Percentiles rank a stretch among this genome's conserved stretches.
Conservation (phyloP, 192 early-diverging fungal species). For the Coemansia sp. region DNA sequence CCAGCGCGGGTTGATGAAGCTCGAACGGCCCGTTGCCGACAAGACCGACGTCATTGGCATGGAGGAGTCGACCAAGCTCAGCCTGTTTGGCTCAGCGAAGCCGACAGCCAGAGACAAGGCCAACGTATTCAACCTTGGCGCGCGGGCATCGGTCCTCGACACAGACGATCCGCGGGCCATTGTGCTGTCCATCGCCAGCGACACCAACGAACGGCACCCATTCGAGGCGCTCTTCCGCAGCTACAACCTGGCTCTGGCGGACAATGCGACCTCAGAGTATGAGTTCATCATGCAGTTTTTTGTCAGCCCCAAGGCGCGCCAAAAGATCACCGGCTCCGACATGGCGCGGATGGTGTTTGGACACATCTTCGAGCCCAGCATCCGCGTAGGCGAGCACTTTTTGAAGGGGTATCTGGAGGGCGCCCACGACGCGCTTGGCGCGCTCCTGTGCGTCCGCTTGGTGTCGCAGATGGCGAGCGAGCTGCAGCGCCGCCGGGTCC, state of each 20-base stretch:
- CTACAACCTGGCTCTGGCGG: slow-evolving; percentile 85
- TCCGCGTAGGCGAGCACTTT: slow-evolving; percentile 51
- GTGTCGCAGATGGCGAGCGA: slow-evolving; percentile 79
- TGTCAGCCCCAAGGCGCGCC: slow-evolving; percentile 60
- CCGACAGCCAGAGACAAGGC: slow-evolving; percentile 71
- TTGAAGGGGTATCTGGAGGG: slow-evolving; percentile 73
- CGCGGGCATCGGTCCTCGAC: slow-evolving; percentile 75
- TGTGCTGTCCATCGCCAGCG: slow-evolving; percentile 56
- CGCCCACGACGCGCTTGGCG: slow-evolving; percentile 84
- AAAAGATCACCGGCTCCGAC: slow-evolving; percentile 61
- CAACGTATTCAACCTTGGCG: slow-evolving; percentile 83
- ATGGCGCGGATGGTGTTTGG: slow-evolving; percentile 70
- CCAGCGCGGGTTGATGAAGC: slow-evolving; percentile 66
- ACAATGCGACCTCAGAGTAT: slow-evolving; percentile 95
- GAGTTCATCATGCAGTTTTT: slow-evolving; percentile 92
- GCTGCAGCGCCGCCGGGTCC: slow-evolving; percentile 75
- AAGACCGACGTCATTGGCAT: slow-evolving; percentile 80
- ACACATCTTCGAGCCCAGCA: slow-evolving; percentile 82
- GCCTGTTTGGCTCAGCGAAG: slow-evolving; percentile 70
- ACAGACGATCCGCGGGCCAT: slow-evolving; percentile 83
- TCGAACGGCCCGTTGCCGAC: slow-evolving; percentile 79
- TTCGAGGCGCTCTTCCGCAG: slow-evolving; percentile 91
- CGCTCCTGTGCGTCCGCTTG: slow-evolving; percentile 87
- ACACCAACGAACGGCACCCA: slow-evolving; percentile 49
- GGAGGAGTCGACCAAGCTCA: slow-evolving; percentile 81